Evolutionary conservation across 148 eudicot species (phyloP).

Genomic region (Camellia sinensis): DNA sequence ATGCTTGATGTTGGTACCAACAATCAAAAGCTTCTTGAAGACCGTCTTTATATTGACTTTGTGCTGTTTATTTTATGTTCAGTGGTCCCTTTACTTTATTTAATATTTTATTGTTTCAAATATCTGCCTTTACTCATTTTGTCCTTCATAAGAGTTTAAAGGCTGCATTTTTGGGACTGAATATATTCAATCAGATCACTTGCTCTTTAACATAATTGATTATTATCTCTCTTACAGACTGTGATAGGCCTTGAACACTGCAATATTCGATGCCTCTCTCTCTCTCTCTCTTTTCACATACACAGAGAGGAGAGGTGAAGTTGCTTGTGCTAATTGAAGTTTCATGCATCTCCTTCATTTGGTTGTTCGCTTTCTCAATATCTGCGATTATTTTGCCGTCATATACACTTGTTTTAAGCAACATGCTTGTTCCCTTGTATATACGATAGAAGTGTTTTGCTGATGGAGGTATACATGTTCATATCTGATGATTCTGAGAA

Average conservation of each 20-base stretch:
- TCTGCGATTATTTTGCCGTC: no score
- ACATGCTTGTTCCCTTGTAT: neutral
- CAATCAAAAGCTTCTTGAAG: conserved; percentile 84
- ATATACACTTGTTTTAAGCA: neutral
- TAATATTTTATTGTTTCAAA: neutral
- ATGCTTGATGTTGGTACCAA: conserved; percentile 99
- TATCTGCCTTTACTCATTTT: neutral
- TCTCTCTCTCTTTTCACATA: neutral
- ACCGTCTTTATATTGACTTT: conserved; percentile 58
- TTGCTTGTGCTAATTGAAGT: neutral
- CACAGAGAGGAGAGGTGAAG: neutral
- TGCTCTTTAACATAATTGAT: neutral
- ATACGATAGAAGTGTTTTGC: neutral
- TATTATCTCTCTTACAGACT: neutral
- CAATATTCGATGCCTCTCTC: neutral
- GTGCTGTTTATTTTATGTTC: conserved; percentile 3
- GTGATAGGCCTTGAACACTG: neutral
- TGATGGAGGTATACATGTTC: neutral
- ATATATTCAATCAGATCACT: neutral
- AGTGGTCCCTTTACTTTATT: neutral
- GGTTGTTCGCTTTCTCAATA: no score
- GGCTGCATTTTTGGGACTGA: neutral
- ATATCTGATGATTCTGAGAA: neutral
- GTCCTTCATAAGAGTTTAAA: neutral
- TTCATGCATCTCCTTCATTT: no score